These are phyloP conservation scores for Phytophthora aleatoria DNA, from an alignment of 352 stramenopile species.

Conservation along the genomic window DNA sequence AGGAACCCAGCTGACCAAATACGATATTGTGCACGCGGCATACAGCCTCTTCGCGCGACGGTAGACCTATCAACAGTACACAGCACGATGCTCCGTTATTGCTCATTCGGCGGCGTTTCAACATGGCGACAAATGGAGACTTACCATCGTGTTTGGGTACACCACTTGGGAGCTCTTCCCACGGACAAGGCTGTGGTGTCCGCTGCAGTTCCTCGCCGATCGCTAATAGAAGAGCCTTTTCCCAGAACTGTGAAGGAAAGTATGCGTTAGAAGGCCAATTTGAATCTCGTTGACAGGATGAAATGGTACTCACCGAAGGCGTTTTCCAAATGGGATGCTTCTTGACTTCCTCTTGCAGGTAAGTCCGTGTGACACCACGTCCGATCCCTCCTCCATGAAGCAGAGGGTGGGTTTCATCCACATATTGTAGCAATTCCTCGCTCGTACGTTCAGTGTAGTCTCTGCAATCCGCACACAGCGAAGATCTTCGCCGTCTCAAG, in stretches of 20 bases:
- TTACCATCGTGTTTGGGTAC: constrained; percentile 53
- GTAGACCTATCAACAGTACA: constrained; percentile 35
- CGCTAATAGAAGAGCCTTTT: constrained; percentile 82
- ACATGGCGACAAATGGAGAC: constrained; percentile 6
- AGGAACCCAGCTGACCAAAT: constrained; percentile 85
- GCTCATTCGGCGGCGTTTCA: neutral
- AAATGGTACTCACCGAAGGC: constrained; percentile 46
- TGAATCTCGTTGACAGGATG: neutral
- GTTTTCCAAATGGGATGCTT: constrained; percentile 87
- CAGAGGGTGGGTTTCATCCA: constrained; percentile 38
- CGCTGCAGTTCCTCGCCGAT: constrained; percentile 85
- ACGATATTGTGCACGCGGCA: constrained; percentile 88
- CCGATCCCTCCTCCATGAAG: constrained; percentile 42
- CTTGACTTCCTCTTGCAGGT: constrained; percentile 86
- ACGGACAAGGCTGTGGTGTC: constrained; percentile 72
- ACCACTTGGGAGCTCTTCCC: constrained; percentile 77
- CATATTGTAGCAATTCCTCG: constrained; percentile 41
- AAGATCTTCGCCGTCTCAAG: constrained; percentile 19
- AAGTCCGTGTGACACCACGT: constrained; percentile 64
- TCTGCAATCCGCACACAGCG: constrained; percentile 28
- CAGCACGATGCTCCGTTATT: constrained; percentile 10
- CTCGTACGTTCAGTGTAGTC: constrained; percentile 36
- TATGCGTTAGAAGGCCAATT: constrained; percentile 1
- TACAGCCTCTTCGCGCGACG: constrained; percentile 82
- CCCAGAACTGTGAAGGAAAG: constrained; percentile 63